phyloP scores from a whole-genome alignment of 108 stramenopile species.

The Nitzschia putrida region DNA sequence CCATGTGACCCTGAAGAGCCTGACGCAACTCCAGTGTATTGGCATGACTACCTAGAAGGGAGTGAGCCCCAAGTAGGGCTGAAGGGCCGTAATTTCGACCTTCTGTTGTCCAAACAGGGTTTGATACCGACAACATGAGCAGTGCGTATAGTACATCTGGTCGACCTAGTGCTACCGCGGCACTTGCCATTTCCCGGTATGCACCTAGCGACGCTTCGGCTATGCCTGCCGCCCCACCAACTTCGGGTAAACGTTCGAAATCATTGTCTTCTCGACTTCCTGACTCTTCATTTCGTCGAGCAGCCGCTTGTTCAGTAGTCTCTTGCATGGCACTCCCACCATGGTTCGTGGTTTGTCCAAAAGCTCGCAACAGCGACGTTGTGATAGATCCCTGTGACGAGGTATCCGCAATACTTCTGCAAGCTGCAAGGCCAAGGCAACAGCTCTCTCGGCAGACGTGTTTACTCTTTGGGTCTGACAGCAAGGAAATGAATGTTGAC shows the following conservation, averaged over 20 bases:
- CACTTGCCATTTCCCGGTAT: constrained; percentile 82
- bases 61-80: constrained; percentile 56
- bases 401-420: constrained; percentile 54
- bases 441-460: constrained; percentile 81
- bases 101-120: constrained; percentile 61
- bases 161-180: constrained; percentile 60
- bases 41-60: constrained; percentile 36
- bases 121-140: constrained; percentile 73
- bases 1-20: constrained; percentile 70
- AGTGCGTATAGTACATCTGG: constrained; percentile 79
- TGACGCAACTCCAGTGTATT: constrained; percentile 55
- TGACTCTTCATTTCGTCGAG: constrained; percentile 41
- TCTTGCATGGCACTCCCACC: constrained; percentile 83
- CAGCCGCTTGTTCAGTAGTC: constrained; percentile 54
- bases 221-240: constrained; percentile 78
- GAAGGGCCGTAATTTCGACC: constrained; percentile 63
- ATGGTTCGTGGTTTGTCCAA: constrained; percentile 81
- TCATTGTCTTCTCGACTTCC: constrained; percentile 17
- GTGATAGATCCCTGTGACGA: constrained; percentile 37
- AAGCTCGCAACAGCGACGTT: constrained; percentile 61
- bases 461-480: constrained; percentile 76
- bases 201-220: constrained; percentile 82
- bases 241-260: constrained; percentile 28
- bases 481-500: constrained; percentile 63
- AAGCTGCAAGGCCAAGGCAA: constrained; percentile 79